Base-by-base conservation (phyloP, 768 basidiomycete genomes). In the Sporobolomyces pararoseus region DNA sequence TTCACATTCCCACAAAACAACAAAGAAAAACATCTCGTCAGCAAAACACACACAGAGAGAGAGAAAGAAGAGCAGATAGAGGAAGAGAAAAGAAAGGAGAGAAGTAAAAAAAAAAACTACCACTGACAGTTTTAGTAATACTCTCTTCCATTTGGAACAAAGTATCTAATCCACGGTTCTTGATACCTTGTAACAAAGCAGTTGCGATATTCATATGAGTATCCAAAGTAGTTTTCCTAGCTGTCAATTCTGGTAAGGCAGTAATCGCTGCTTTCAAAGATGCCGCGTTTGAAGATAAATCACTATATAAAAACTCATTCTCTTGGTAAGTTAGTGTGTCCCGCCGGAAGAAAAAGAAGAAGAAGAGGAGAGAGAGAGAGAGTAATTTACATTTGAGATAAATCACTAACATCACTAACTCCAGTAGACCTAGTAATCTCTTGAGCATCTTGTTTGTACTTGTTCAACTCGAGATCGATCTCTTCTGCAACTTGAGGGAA, bases 181-280 rank as follows among this genome's bases (percentile, higher is more conserved):
- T 97, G 82, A 99, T 96, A 44, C 96, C 88, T 78, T 95, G 92
- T 34, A 99, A 82, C 14, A 99, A 81, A 23, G 94, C 89, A 17
- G 94, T 96, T 44, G 95, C 95, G 65, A 99, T 95, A 80, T 98
- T 97, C 94, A 99, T 98, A 78, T 99, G 96, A 4, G 94, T 92
- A 79, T 99, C 96, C 31, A 99, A 84, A 1, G 90, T 94, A 37
- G 92, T 90, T 77, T 99, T 99, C 49, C 96, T 86, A 5, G 96
- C 93, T 6, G 95, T 98, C 58, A 99, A 82, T 78, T 98, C 96
- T 2, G 96, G 96, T 25, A 99, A 83, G 70, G 93, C 91, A 2
- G 94, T 98, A 77, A 99, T 96, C 12, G 96, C 96, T 0, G 92
- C 91, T 81, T 97, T 98, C 58, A 99, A 82, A 79, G 98, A 89